phyloP scores from a whole-genome alignment of 2,329 filamentous ascomycete genomes.

The Huntiella omanensis region DNA sequence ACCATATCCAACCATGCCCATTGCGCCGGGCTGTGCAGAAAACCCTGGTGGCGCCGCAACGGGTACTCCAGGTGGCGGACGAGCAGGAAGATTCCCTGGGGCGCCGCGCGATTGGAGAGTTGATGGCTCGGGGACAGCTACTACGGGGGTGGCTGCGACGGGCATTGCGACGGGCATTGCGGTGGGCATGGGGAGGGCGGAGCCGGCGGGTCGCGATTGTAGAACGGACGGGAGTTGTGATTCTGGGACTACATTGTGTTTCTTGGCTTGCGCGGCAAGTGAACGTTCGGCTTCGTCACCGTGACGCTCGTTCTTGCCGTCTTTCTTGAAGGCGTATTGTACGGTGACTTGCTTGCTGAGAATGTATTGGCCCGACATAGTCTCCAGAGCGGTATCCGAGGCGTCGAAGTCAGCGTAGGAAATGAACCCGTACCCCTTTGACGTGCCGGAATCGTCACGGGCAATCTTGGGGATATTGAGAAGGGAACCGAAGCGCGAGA shows the following conservation, averaged over 20 bases:
- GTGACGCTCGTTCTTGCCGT: slow-evolving; percentile 90
- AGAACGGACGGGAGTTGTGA: slow-evolving; percentile 59
- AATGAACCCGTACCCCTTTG: slow-evolving; percentile 93
- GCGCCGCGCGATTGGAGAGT: neutral
- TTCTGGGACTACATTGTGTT: slow-evolving; percentile 77
- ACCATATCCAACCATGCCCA: no score
- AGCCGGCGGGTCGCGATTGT: slow-evolving; percentile 22
- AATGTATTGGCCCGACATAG: slow-evolving; percentile 90
- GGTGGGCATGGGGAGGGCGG: slow-evolving; percentile 17
- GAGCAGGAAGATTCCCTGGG: neutral
- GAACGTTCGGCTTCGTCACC: slow-evolving; percentile 86
- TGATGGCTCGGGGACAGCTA: no score
- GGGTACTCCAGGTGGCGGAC: neutral
- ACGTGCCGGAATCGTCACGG: slow-evolving; percentile 69
- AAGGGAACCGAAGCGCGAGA: slow-evolving; percentile 76
- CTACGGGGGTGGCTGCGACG: neutral
- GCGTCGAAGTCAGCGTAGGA: slow-evolving; percentile 86
- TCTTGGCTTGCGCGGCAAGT: slow-evolving; percentile 80
- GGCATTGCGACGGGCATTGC: slow-evolving; percentile 21
- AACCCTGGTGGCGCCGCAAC: slow-evolving; percentile 31
- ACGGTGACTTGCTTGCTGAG: slow-evolving; percentile 94
- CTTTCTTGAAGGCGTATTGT: slow-evolving; percentile 98
- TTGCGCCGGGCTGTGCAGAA: slow-evolving; percentile 18
- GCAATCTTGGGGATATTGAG: slow-evolving; percentile 78
- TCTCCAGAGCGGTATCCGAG: slow-evolving; percentile 74